Conservation (phyloP, 1,284 basidiomycete species). For the Irpex sp. region DNA sequence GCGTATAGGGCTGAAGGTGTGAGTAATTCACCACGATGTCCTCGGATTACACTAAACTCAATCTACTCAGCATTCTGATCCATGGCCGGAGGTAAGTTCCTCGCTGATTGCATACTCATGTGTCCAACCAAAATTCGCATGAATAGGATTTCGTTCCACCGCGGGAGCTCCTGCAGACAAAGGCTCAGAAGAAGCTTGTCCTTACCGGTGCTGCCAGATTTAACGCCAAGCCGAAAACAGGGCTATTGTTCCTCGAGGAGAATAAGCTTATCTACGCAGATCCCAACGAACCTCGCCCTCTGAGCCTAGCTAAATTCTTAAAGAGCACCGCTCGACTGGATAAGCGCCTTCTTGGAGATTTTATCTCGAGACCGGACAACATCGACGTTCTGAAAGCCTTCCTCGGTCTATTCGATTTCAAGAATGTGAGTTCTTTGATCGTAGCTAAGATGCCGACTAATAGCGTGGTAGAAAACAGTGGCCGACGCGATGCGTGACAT, state of each 20-base stretch:
- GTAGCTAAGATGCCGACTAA: conserved; percentile 6
- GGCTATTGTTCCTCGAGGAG: conserved; percentile 88
- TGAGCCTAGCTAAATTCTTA: conserved; percentile 80
- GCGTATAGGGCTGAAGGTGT: conserved; percentile 73
- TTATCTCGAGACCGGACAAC: conserved; percentile 88
- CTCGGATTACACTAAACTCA: not conserved
- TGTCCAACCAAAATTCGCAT: not conserved
- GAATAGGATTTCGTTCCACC: conserved; percentile 44
- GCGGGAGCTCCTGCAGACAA: conserved; percentile 65
- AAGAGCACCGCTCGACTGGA: conserved; percentile 86
- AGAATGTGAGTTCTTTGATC: conserved; percentile 54
- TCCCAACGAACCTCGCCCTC: conserved; percentile 49
- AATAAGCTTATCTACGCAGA: conserved; percentile 80
- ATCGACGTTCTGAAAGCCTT: conserved; percentile 85
- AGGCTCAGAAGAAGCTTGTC: conserved; percentile 86
- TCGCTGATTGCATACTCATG: not conserved
- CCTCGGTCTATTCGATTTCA: conserved; percentile 88
- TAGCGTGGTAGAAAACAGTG: conserved; percentile 75
- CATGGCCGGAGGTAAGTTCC: conserved; percentile 56
- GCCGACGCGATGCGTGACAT: conserved; percentile 95
- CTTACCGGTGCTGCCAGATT: conserved; percentile 85
- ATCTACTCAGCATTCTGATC: conserved; percentile 31
- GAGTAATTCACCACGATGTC: conserved; percentile 26
- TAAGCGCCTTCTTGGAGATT: conserved; percentile 94
- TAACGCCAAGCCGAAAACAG: conserved; percentile 94